A percentile compares a stretch with the other conserved stretches of the same genome.
These are phyloP conservation scores for Lasiosphaeriaceae sp. DNA, from an alignment of 495 filamentous ascomycete genomes.

Conservation along the genomic window DNA sequence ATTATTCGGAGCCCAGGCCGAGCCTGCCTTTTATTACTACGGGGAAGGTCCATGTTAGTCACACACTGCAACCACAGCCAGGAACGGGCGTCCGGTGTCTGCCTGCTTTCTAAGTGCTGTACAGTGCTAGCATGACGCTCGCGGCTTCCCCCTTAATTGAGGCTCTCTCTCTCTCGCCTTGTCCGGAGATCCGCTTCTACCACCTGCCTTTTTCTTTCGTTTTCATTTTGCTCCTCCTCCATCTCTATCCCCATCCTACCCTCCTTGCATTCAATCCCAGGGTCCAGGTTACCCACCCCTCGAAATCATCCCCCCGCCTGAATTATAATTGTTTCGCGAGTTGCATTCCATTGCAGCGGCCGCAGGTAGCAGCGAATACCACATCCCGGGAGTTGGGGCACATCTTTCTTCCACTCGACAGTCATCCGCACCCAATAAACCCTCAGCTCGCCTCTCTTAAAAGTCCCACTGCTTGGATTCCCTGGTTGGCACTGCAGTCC, in stretches of 20 bases:
- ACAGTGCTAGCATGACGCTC: background rate
- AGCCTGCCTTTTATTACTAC: too few species aligned
- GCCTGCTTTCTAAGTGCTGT: background rate
- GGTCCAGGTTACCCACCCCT: slow-evolving; percentile 19
- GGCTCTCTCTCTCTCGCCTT: background rate
- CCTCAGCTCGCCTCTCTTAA: background rate
- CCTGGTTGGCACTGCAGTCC: background rate
- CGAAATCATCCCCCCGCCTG: background rate
- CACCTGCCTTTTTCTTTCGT: background rate
- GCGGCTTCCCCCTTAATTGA: background rate
- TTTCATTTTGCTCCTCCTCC: background rate
- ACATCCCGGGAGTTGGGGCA: background rate
- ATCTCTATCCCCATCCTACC: slow-evolving; percentile 10
- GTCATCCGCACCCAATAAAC: background rate
- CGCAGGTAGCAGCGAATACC: background rate
- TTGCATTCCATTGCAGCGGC: slow-evolving; percentile 26
- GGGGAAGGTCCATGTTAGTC: background rate
- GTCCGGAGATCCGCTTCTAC: background rate
- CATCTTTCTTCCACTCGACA: background rate
- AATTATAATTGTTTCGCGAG: background rate
- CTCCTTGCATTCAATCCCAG: background rate
- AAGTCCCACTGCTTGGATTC: background rate
- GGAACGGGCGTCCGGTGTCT: slow-evolving; percentile 5
- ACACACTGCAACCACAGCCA: slow-evolving; percentile 11
- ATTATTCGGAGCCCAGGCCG: too few species aligned